These are phyloP conservation scores for Fistulifera pelliculosa DNA, from an alignment of 108 stramenopile species.

Conservation along the genomic window DNA sequence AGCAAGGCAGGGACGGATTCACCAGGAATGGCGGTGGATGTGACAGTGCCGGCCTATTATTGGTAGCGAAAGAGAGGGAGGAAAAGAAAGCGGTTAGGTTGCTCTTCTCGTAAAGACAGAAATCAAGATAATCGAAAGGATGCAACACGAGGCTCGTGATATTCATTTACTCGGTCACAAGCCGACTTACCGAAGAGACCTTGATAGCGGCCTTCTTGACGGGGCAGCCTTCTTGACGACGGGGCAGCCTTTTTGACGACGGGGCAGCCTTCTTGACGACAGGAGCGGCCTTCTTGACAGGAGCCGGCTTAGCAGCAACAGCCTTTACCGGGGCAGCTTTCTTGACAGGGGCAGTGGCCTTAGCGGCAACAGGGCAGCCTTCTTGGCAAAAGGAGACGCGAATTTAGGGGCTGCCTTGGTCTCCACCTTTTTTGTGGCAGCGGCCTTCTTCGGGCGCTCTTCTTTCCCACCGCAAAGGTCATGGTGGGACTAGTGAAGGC, in stretches of 20 bases:
- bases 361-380: slow-evolving; percentile 5
- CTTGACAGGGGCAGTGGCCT: slow-evolving; percentile 12
- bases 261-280: slow-evolving; percentile 11
- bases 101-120: neutral
- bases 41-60: slow-evolving; percentile 18
- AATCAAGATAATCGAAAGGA: too few relatives aligned
- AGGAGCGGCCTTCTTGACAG: slow-evolving; percentile 14
- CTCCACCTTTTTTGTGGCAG: slow-evolving; percentile 3
- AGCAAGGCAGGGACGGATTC: slow-evolving; percentile 70
- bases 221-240: neutral
- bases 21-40: slow-evolving; percentile 75
- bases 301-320: slow-evolving; percentile 1
- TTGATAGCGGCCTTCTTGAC: slow-evolving; percentile 1
- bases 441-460: slow-evolving; percentile 12
- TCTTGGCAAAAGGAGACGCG: slow-evolving; percentile 8
- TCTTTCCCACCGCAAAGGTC: slow-evolving; percentile 30
- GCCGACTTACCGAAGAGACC: too few relatives aligned
- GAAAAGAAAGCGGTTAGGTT: too few relatives aligned
- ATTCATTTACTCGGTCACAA: too few relatives aligned
- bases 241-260: slow-evolving; percentile 4
- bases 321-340: slow-evolving; percentile 13
- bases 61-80: neutral
- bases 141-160: too few relatives aligned
- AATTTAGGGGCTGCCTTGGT: slow-evolving; percentile 3
- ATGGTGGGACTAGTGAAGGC: slow-evolving; percentile 35